Conservation (phyloP, 2,329 filamentous ascomycete genomes). For the Pseudocercospora vitis region DNA sequence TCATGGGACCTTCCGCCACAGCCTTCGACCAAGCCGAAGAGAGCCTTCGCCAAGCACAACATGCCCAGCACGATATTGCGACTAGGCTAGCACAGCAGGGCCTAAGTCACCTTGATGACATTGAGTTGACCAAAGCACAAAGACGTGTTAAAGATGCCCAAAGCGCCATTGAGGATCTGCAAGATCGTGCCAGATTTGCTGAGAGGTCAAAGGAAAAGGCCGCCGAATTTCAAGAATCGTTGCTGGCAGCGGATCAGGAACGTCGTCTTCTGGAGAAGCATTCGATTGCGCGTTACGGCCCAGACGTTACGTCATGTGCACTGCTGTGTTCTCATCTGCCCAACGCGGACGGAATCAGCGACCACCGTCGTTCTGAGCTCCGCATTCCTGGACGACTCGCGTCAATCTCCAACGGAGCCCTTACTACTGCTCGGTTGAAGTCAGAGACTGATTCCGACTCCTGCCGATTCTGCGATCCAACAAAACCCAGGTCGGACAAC, state of each 20-base stretch:
- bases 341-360: slow-evolving; percentile 39
- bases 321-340: slow-evolving; percentile 35
- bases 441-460: slow-evolving; percentile 8
- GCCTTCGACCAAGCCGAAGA: slow-evolving; percentile 32
- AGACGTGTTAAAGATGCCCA: slow-evolving; percentile 17
- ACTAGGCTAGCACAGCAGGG: slow-evolving; percentile 2
- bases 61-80: slow-evolving; percentile 14
- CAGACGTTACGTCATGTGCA: slow-evolving; percentile 27
- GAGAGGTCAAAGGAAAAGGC: slow-evolving; percentile 15
- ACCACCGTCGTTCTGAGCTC: slow-evolving; percentile 42
- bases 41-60: slow-evolving; percentile 28
- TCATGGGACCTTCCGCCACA: slow-evolving; percentile 22
- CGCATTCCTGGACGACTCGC: slow-evolving; percentile 45
- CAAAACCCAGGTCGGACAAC: slow-evolving; percentile 1
- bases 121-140: slow-evolving; percentile 9
- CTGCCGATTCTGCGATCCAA: slow-evolving; percentile 9
- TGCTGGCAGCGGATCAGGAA: slow-evolving; percentile 32
- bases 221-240: slow-evolving; percentile 36
- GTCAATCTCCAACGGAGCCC: slow-evolving; percentile 1
- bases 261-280: slow-evolving; percentile 20
- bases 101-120: background rate
- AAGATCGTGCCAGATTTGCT: slow-evolving; percentile 14
- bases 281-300: background rate
- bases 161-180: slow-evolving; percentile 16
- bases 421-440: background rate